These are phyloP conservation scores for Ascochyta lentis DNA, from an alignment of 2,329 filamentous ascomycete genomes.

Conservation along the genomic window DNA sequence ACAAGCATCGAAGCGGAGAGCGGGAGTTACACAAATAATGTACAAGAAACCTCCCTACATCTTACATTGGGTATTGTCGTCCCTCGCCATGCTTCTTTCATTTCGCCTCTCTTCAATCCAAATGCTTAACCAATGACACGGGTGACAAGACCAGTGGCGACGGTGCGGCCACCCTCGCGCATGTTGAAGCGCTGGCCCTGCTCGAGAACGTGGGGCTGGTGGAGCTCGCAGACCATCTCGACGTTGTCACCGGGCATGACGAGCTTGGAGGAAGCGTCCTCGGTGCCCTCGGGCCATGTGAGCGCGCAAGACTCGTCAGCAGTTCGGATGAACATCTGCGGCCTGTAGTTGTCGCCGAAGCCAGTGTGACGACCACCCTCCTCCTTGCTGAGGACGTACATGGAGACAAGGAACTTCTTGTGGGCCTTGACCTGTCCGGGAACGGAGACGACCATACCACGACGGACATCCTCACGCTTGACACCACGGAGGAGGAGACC, in stretches of 20 bases:
- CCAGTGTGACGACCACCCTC: slow-evolving; percentile 97
- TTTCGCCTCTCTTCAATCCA: slow-evolving; percentile 4
- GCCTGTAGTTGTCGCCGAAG: slow-evolving; percentile 95
- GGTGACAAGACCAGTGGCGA: slow-evolving; percentile 50
- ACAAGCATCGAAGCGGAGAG: slow-evolving; percentile 36
- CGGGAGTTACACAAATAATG: slow-evolving; percentile 30
- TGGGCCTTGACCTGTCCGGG: slow-evolving; percentile 86
- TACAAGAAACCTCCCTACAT: slow-evolving; percentile 28
- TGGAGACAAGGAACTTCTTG: slow-evolving; percentile 89
- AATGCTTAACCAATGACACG: slow-evolving; percentile 44
- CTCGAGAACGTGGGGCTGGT: slow-evolving; percentile 87
- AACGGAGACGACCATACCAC: slow-evolving; percentile 91
- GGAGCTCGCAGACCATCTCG: slow-evolving; percentile 90
- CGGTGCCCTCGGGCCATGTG: slow-evolving; percentile 83
- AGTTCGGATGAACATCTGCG: slow-evolving; percentile 94
- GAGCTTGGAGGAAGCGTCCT: slow-evolving; percentile 75
- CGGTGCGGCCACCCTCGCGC: slow-evolving; percentile 84
- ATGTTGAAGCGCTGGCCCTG: slow-evolving; percentile 96
- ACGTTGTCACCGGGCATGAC: slow-evolving; percentile 99
- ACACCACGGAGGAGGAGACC: slow-evolving; percentile 95
- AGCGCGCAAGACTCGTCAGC: slow-evolving; percentile 78
- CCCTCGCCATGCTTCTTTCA: slow-evolving; percentile 6
- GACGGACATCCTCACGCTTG: slow-evolving; percentile 90
- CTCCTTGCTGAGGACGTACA: slow-evolving; percentile 97
- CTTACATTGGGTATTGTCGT: slow-evolving; percentile 17